These are phyloP conservation scores for Cyclotella atomus DNA, from an alignment of 108 stramenopile species.

Conservation along the genomic window DNA sequence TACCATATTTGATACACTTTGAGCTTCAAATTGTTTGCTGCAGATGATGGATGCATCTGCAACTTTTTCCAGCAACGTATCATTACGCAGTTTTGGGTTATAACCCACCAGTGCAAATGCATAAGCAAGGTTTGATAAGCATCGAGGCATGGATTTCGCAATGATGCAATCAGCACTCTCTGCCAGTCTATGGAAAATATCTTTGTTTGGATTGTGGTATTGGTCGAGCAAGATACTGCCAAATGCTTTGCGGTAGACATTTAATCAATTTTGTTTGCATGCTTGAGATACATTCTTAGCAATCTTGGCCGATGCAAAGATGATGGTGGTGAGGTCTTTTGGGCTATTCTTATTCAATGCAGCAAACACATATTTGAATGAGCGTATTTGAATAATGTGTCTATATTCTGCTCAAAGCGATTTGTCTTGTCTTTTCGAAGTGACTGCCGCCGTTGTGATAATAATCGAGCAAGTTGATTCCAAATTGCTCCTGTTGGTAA, in stretches of 20 bases:
- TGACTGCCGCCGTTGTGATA: neutral
- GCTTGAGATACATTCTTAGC: neutral
- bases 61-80: neutral
- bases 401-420: neutral
- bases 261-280: neutral
- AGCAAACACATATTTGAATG: neutral
- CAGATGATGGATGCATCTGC: neutral
- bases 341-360: neutral
- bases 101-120: constrained; percentile 4
- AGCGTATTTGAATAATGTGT: neutral
- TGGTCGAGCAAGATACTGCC: neutral
- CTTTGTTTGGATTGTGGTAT: neutral
- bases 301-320: constrained; percentile 2
- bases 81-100: neutral
- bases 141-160: neutral
- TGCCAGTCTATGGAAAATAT: neutral
- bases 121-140: neutral
- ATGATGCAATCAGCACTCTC: neutral
- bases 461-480: neutral
- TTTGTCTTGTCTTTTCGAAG: neutral
- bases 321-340: constrained; percentile 2
- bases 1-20: neutral
- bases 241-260: neutral
- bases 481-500: neutral
- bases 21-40: neutral